phyloP scores from a whole-genome alignment of 306 rosid species.

The Arachis stenosperma region DNA sequence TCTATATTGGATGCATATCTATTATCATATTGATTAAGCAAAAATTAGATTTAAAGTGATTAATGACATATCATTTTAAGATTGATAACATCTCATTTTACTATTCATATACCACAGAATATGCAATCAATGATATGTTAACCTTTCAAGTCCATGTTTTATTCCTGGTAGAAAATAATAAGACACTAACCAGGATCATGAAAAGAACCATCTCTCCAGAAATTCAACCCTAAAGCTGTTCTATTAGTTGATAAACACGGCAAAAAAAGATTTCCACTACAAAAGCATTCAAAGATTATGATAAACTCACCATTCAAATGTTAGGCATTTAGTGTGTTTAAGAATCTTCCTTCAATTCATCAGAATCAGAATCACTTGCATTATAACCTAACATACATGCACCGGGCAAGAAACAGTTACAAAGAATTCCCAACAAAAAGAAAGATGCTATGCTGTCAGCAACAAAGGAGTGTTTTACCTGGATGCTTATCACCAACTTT shows the following conservation, averaged over 20 bases:
- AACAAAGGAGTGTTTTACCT: constrained; percentile 54
- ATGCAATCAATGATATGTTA: background rate
- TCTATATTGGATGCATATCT: background rate
- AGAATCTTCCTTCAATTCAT: constrained; percentile 64
- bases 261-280: constrained; percentile 8
- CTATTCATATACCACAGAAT: background rate
- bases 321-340: constrained; percentile 40
- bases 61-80: background rate
- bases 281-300: constrained; percentile 31
- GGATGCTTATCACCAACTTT: constrained; percentile 90
- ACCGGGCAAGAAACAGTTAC: constrained; percentile 14
- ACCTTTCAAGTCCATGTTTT: too few relatives aligned
- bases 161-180: constrained; percentile 7
- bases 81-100: constrained; percentile 20
- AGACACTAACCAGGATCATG: background rate
- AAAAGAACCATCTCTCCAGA: constrained; percentile 5
- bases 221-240: constrained; percentile 13
- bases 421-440: constrained; percentile 4
- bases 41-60: constrained; percentile 13
- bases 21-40: constrained; percentile 18
- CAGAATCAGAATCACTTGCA: constrained; percentile 97
- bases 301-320: constrained; percentile 46
- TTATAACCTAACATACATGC: constrained; percentile 67
- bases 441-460: constrained; percentile 7
- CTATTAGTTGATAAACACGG: constrained; percentile 7